Evolutionary conservation across 2,329 filamentous ascomycete genomes (phyloP), one percentile per base, ranked within the genome.

Genomic region (Pseudocercospora eumusae): DNA sequence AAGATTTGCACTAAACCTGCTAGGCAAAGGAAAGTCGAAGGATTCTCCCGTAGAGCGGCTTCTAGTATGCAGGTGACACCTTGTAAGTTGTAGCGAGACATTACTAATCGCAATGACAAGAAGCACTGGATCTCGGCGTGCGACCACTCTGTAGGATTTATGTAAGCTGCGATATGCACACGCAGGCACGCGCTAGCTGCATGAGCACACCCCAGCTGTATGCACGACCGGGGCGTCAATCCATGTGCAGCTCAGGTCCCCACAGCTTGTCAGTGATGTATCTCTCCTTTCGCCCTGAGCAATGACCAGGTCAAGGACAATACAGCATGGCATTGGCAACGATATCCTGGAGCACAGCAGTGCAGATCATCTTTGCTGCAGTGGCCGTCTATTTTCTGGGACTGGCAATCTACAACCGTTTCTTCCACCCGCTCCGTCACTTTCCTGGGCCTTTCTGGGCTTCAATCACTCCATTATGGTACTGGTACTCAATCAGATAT

Each of bases 351-450:
- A 27, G 13, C 23, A 15, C 45, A 15, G 45, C 45, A 4, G 20
- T 50, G 23, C 45, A 50, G 20, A 50, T 21, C 15, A 15, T 25
- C 15, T 15, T 50, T 8, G 45, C 45, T 3, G 45, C 2, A 0
- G 7, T 15, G 13, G 6, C 23, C 13, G 15, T 27, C 2, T 50
- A 50, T 27, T 10, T 50, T 3, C 13, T 50, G 21, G 45, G 21
- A 20, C 18, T 25, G 23, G 62, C 59, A n/a, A 36, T 78, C 31
- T 78, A 79, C 69, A 77, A 76, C 57, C 56, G 77, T 33, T 79
- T 73, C 64, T 77, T 80, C 57, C 76, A 79, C 47, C 78, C 79
- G 8, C 70, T 80, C 0, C 66, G 71, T 11, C 73, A 76, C 42
- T 76, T 77, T 20, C 79, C 78, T 1, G 79, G 79, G 0, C 77